These are phyloP conservation scores for Ramaria sp. DNA, from an alignment of 768 basidiomycete species.

Conservation along the genomic window DNA sequence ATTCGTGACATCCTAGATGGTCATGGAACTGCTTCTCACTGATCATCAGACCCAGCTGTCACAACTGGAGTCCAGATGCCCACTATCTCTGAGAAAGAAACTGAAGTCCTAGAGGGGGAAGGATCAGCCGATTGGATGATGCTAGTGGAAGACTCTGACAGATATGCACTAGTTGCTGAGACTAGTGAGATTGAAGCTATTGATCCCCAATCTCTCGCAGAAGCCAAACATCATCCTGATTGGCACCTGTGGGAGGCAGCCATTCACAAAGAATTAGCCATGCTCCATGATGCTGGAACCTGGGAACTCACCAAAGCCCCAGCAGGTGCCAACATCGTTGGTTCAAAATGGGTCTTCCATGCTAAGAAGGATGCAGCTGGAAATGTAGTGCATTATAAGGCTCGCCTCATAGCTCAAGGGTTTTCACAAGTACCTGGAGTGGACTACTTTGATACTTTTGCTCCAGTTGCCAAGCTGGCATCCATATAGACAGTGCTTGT, in stretches of 20 bases:
- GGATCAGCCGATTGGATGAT: background rate
- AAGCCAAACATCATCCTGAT: conserved; percentile 19
- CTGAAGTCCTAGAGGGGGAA: background rate
- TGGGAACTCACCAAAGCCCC: conserved; percentile 17
- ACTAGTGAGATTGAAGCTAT: conserved; percentile 7
- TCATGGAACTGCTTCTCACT: too few relatives aligned
- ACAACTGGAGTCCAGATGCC: too few relatives aligned
- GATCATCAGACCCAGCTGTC: too few relatives aligned
- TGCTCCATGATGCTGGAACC: conserved; percentile 11
- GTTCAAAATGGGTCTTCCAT: conserved; percentile 19
- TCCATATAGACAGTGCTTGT: conserved; percentile 27
- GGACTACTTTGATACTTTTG: conserved; percentile 17
- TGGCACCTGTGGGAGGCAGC: conserved; percentile 18
- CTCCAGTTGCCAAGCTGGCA: conserved; percentile 8
- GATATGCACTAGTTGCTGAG: conserved; percentile 9
- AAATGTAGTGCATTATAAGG: conserved; percentile 24
- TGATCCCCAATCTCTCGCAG: conserved; percentile 7
- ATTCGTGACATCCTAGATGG: background rate
- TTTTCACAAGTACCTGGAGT: conserved; percentile 30
- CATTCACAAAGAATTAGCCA: conserved; percentile 15
- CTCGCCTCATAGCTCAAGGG: too few relatives aligned
- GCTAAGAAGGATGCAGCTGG: conserved; percentile 19
- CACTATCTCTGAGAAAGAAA: too few relatives aligned
- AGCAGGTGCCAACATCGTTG: conserved; percentile 14
- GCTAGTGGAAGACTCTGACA: background rate